Evolutionary conservation across 257 asterid species (phyloP).

Genomic region (Solanum sejunctum): DNA sequence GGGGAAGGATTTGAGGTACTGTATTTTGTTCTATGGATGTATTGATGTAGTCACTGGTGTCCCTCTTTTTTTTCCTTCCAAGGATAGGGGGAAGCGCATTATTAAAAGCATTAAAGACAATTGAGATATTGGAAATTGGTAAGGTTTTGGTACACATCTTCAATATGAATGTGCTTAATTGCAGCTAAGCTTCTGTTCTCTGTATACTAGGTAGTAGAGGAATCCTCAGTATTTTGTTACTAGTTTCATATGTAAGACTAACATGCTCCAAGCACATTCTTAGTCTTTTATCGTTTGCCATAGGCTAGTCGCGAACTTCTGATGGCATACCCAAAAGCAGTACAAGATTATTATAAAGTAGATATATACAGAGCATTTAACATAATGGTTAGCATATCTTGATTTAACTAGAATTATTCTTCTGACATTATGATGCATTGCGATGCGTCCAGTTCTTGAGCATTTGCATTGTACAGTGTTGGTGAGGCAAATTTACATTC

Average conservation of each 20-base stretch:
- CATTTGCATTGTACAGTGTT: not conserved
- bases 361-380: not conserved
- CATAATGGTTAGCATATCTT: not conserved
- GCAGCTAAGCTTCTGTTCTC: not conserved
- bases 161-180: not conserved
- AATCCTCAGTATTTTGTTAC: not conserved
- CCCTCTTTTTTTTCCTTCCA: not conserved
- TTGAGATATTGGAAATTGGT: not conserved
- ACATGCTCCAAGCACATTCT: not conserved
- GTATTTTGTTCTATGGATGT: not conserved
- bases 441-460: not conserved
- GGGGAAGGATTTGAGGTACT: not conserved
- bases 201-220: not conserved
- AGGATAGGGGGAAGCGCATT: not conserved
- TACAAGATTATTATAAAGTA: not conserved
- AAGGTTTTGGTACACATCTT: not conserved
- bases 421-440: not conserved
- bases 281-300: not conserved
- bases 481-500: not conserved
- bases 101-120: not conserved
- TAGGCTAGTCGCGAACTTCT: not conserved
- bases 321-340: not conserved
- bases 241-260: not conserved
- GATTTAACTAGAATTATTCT: not conserved
- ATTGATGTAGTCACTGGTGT: not conserved